Percentiles rank a stretch among this genome's conserved stretches.
Conservation (phyloP, 1,284 basidiomycete species). For the Filobasidium uniguttulatum region DNA sequence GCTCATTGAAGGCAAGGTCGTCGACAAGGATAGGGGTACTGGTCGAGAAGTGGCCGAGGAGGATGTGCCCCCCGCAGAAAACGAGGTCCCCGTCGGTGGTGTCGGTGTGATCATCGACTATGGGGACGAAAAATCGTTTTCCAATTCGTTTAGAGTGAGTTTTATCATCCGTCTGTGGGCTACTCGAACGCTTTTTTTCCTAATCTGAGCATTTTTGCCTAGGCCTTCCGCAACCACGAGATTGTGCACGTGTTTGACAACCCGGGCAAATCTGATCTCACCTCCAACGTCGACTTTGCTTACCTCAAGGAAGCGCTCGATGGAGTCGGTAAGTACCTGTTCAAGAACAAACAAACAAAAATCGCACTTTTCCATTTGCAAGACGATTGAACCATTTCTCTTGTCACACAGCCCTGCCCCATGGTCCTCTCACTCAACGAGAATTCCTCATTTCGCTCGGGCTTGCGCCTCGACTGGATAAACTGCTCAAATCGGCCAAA, state of each 20-base stretch:
- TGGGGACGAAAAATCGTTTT: slow-evolving; percentile 58
- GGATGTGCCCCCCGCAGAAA: not conserved
- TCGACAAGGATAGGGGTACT: slow-evolving; percentile 17
- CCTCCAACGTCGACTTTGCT: slow-evolving; percentile 89
- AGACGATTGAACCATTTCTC: not conserved
- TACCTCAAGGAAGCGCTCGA: slow-evolving; percentile 66
- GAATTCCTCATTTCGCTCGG: slow-evolving; percentile 60
- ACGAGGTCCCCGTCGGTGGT: slow-evolving; percentile 42
- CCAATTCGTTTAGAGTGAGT: slow-evolving; percentile 65
- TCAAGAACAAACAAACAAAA: too few relatives aligned
- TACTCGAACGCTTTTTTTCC: not conserved
- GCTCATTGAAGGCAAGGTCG: slow-evolving; percentile 38
- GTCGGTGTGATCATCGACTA: slow-evolving; percentile 84
- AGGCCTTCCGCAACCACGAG: slow-evolving; percentile 76
- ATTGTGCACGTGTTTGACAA: slow-evolving; percentile 71
- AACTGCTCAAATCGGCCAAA: slow-evolving; percentile 43
- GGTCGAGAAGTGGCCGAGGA: slow-evolving; percentile 10
- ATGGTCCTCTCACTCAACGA: slow-evolving; percentile 56
- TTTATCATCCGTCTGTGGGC: not conserved
- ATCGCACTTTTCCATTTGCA: not conserved
- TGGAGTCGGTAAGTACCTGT: slow-evolving; percentile 45
- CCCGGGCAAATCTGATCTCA: slow-evolving; percentile 82
- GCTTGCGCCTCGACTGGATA: slow-evolving; percentile 47
- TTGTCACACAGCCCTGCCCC: slow-evolving; percentile 36
- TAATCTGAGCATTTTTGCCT: not conserved